Conservation (phyloP, 306 rosid genomes). For the Crotalaria pallida region DNA sequence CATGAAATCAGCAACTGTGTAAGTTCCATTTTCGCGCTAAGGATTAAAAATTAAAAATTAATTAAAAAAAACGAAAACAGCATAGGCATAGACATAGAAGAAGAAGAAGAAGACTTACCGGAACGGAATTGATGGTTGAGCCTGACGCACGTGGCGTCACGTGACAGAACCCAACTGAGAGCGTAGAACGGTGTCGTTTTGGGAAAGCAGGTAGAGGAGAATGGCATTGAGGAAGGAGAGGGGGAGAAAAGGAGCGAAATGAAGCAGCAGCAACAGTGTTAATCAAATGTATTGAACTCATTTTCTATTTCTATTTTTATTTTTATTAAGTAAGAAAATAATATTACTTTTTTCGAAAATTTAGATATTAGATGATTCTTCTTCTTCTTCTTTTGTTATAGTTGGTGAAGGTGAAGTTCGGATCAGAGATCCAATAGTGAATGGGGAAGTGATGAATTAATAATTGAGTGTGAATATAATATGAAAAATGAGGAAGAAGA, state of each 20-base stretch:
- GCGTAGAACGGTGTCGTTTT: slow-evolving; percentile 19
- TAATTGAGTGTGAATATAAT: not conserved
- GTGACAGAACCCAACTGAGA: slow-evolving; percentile 9
- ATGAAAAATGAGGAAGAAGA: no score
- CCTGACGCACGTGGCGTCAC: slow-evolving; percentile 23
- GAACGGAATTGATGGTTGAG: slow-evolving; percentile 36
- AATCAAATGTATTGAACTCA: slow-evolving; percentile 44
- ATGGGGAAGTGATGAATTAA: not conserved
- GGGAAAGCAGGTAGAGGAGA: slow-evolving; percentile 6
- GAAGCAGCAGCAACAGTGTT: slow-evolving; percentile 23
- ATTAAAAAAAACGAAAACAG: not conserved
- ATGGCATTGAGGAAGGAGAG: slow-evolving; percentile 21
- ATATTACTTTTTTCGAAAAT: not conserved
- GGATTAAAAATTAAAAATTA: not conserved
- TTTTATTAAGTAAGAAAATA: not conserved
- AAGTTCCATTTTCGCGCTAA: slow-evolving; percentile 54
- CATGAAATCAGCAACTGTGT: slow-evolving; percentile 86
- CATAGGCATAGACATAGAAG: not conserved
- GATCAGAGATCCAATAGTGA: slow-evolving; percentile 4
- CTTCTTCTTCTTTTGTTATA: not conserved
- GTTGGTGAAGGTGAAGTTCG: not conserved
- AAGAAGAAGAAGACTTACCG: slow-evolving; percentile 31
- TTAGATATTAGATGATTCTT: not conserved
- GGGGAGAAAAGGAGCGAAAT: not conserved
- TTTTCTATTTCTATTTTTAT: not conserved